These are phyloP conservation scores for Heterobasidion annosum DNA, from an alignment of 1,284 basidiomycete species.

Conservation along the genomic window DNA sequence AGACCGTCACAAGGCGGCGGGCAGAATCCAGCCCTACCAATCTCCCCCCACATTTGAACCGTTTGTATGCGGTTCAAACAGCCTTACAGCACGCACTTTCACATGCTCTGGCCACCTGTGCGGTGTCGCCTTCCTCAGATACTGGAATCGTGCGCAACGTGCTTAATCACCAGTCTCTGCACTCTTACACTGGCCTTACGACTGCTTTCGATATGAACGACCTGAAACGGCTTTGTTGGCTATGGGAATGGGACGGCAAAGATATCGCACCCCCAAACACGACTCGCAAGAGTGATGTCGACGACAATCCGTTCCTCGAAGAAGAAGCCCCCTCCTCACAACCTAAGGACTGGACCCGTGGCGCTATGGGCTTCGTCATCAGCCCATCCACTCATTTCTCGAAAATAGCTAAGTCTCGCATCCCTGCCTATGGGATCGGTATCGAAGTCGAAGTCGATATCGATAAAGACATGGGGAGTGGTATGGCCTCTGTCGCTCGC, in stretches of 20 bases:
- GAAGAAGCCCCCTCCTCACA: constrained; percentile 19
- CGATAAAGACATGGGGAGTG: constrained; percentile 66
- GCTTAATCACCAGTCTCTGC: constrained; percentile 64
- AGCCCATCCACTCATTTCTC: constrained; percentile 63
- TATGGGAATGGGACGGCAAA: constrained; percentile 77
- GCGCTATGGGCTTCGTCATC: constrained; percentile 68
- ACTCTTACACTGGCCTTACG: constrained; percentile 57
- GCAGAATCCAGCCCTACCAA: constrained; percentile 11
- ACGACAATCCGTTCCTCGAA: constrained; percentile 67
- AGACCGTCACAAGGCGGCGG: constrained; percentile 26
- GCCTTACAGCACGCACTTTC: constrained; percentile 72
- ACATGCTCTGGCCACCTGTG: constrained; percentile 72
- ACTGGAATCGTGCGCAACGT: constrained; percentile 68
- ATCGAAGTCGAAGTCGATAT: constrained; percentile 80
- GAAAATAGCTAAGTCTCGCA: constrained; percentile 52
- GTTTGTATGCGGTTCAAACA: constrained; percentile 52
- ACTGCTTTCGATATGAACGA: constrained; percentile 58
- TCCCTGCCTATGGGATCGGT: constrained; percentile 73
- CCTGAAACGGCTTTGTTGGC: constrained; percentile 67
- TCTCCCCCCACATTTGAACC: constrained; percentile 51
- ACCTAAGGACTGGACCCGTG: constrained; percentile 63
- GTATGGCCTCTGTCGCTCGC: constrained; percentile 77
- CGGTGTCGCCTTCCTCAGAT: constrained; percentile 66
- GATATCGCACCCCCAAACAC: constrained; percentile 3
- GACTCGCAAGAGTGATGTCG: constrained; percentile 26